Conservation (phyloP, 148 eudicot species). For the Persicaria maculosa region DNA sequence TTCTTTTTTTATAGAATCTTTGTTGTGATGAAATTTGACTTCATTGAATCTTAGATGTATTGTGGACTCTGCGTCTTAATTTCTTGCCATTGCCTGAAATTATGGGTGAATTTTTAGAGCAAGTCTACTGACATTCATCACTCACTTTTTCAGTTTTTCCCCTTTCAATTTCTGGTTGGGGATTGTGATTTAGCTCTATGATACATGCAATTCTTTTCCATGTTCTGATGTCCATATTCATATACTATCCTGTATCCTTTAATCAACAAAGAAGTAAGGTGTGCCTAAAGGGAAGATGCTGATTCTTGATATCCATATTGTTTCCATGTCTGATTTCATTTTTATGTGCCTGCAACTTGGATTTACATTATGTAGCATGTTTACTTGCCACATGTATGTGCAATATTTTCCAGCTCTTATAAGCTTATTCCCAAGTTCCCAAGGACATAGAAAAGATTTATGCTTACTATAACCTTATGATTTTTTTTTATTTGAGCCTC, state of each 20-base stretch:
- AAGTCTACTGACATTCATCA: not conserved
- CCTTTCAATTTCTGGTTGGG: not conserved
- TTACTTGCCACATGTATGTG: not conserved
- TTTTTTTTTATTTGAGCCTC: no score
- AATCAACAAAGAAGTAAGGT: not conserved
- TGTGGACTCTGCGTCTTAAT: not conserved
- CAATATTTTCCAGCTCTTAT: not conserved
- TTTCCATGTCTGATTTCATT: no score
- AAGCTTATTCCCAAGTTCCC: not conserved
- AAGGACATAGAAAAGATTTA: not conserved
- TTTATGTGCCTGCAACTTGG: no score
- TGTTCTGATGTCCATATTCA: not conserved
- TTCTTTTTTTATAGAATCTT: not conserved
- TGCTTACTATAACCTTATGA: no score
- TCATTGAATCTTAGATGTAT: not conserved
- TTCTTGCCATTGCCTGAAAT: not conserved
- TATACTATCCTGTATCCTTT: not conserved
- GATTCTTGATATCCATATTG: no score
- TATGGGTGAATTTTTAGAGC: not conserved
- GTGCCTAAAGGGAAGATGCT: no score
- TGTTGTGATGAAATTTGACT: not conserved
- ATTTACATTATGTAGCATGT: not conserved
- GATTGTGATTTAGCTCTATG: not conserved
- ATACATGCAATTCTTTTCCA: not conserved
- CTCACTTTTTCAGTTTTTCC: not conserved